Evolutionary conservation across 148 eudicot species (phyloP).

Genomic region (Chenopodium album): DNA sequence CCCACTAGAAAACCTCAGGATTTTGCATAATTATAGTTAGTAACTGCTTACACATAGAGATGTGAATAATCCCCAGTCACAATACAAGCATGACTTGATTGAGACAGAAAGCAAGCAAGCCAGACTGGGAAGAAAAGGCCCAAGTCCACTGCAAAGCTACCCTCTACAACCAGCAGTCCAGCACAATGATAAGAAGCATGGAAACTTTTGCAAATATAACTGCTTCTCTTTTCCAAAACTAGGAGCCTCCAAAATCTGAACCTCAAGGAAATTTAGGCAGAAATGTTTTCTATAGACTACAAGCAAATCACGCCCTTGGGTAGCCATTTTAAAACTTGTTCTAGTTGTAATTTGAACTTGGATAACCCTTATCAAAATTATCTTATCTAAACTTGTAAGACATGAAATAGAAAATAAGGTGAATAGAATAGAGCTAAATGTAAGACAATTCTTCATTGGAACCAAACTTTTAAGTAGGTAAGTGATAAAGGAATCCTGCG

Average conservation of each 20-base stretch:
- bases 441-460: too few relatives aligned
- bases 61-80: background rate
- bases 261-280: background rate
- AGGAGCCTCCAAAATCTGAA: background rate
- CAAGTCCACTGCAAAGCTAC: background rate
- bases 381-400: too few relatives aligned
- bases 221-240: background rate
- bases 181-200: background rate
- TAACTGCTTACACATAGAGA: background rate
- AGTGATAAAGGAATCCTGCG: too few relatives aligned
- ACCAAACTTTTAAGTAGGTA: too few relatives aligned
- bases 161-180: background rate
- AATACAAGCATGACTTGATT: too few relatives aligned
- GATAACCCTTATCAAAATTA: too few relatives aligned
- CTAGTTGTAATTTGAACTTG: too few relatives aligned
- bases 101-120: background rate
- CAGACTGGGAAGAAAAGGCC: background rate
- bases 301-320: too few relatives aligned
- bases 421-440: too few relatives aligned
- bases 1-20: background rate
- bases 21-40: background rate
- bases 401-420: too few relatives aligned
- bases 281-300: too few relatives aligned
- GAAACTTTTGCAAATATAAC: background rate
- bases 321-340: too few relatives aligned